These are phyloP conservation scores for Hypoxylon sp. DNA, from an alignment of 2,329 filamentous ascomycete genomes.

Conservation along the genomic window DNA sequence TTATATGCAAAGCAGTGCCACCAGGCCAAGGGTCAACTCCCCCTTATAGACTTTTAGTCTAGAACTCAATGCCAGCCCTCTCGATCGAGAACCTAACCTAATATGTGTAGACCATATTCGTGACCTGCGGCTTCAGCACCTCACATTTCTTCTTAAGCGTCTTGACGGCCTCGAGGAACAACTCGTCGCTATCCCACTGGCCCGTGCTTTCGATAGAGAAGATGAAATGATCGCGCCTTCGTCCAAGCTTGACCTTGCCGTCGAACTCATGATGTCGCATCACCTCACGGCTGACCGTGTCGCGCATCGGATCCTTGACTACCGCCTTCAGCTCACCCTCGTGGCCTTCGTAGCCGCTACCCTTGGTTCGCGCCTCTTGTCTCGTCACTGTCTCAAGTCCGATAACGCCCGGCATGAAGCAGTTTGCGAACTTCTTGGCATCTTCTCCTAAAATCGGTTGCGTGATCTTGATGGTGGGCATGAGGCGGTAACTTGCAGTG, in stretches of 20 bases:
- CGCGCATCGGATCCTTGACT: constrained; percentile 88
- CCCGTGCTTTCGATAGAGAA: constrained; percentile 95
- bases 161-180: constrained; percentile 92
- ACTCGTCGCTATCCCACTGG: constrained; percentile 92
- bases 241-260: constrained; percentile 93
- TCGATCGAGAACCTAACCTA: constrained; percentile 34
- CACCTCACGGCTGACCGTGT: constrained; percentile 95
- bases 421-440: constrained; percentile 89
- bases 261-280: constrained; percentile 93
- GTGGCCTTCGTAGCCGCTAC: constrained; percentile 79
- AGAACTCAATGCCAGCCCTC: not conserved
- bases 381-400: constrained; percentile 79
- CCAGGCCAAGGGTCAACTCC: not conserved
- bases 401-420: constrained; percentile 93
- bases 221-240: constrained; percentile 95
- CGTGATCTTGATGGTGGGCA: constrained; percentile 89
- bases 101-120: constrained; percentile 69
- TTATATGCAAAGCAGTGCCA: constrained; percentile 9
- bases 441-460: constrained; percentile 88
- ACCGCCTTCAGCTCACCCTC: constrained; percentile 89
- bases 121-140: constrained; percentile 78
- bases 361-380: constrained; percentile 72
- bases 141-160: constrained; percentile 88
- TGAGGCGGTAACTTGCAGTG: constrained; percentile 90
- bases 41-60: not conserved